These are phyloP conservation scores for Spiraea crenata DNA, from an alignment of 331 rosid genomes.

Conservation along the genomic window DNA sequence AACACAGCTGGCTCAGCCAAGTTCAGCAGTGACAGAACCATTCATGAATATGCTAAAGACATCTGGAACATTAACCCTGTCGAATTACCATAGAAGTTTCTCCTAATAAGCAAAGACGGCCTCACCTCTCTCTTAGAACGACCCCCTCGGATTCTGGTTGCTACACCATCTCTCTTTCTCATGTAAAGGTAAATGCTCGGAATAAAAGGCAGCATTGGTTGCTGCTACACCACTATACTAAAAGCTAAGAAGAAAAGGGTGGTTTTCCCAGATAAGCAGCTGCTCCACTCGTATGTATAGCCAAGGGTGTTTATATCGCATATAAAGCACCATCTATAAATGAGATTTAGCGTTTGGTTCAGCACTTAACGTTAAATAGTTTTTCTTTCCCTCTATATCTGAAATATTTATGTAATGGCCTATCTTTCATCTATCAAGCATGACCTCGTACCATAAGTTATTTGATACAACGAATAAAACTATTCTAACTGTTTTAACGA, in stretches of 20 bases:
- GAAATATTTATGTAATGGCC: too few relatives aligned
- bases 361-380: too few relatives aligned
- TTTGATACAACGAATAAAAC: too few relatives aligned
- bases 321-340: background rate
- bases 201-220: constrained; percentile 15
- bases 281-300: constrained; percentile 10
- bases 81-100: constrained; percentile 44
- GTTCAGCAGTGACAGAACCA: constrained; percentile 99
- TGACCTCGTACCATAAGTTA: too few relatives aligned
- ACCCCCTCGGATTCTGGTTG: background rate
- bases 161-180: background rate
- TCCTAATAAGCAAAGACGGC: constrained; percentile 2
- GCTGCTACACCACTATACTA: background rate
- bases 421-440: too few relatives aligned
- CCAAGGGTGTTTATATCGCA: background rate
- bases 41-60: constrained; percentile 85
- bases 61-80: constrained; percentile 86
- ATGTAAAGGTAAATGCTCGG: constrained; percentile 16
- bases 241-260: background rate
- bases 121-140: background rate
- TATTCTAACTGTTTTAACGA: too few relatives aligned
- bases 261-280: background rate
- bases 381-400: too few relatives aligned
- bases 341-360: background rate
- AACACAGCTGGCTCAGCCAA: constrained; percentile 94